Evolutionary conservation across 1,139 yeast species (phyloP).

Genomic region (Protomyces pachydermus): DNA sequence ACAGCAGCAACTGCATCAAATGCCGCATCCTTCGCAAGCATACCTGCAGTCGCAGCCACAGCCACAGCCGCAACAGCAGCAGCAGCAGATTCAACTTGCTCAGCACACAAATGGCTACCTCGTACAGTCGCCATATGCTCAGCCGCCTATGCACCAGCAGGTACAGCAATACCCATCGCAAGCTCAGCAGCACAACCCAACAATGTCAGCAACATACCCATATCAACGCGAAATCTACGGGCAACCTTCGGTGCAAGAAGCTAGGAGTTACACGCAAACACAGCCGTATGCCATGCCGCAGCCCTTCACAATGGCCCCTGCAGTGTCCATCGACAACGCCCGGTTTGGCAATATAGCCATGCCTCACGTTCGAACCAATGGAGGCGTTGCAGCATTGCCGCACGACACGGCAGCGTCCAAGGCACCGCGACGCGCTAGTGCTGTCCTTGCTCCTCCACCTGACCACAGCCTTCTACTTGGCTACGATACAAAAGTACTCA

Average conservation of each 20-base stretch:
- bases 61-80: too few species aligned
- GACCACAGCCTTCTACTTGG: not conserved
- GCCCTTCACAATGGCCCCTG: not conserved
- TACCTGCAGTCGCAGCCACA: not conserved
- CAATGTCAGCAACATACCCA: not conserved
- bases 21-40: not conserved
- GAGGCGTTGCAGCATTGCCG: not conserved
- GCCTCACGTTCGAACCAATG: too few species aligned
- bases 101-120: not conserved
- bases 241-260: not conserved
- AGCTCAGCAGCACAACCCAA: not conserved
- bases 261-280: not conserved
- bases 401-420: not conserved
- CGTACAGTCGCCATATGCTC: not conserved
- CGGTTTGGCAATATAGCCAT: not conserved
- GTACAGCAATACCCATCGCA: not conserved
- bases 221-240: not conserved
- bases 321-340: not conserved
- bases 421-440: not conserved
- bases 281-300: not conserved
- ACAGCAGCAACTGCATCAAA: not conserved
- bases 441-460: not conserved
- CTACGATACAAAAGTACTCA: conserved; percentile 8
- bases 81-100: too few species aligned
- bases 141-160: not conserved